Conservation (phyloP, 257 asterid species). For the Lycium ferocissimum region DNA sequence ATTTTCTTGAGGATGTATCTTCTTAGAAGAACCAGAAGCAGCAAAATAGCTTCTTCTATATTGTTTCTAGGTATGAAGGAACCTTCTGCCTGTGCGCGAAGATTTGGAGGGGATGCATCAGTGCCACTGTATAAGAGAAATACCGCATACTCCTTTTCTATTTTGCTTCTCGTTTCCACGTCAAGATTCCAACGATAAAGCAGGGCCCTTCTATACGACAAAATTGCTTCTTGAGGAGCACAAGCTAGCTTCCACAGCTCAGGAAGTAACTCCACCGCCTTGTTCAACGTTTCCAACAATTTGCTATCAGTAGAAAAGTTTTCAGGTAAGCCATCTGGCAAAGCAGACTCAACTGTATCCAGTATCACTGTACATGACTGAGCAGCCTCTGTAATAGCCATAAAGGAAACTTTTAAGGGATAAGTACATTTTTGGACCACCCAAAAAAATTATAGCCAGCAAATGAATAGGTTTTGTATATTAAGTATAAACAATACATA, state of each 20-base stretch:
- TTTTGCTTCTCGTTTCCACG: conserved; percentile 54
- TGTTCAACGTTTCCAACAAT: conserved; percentile 71
- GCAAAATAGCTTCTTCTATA: conserved; percentile 83
- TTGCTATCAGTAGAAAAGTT: conserved; percentile 63
- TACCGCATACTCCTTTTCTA: conserved; percentile 77
- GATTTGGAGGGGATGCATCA: conserved; percentile 83
- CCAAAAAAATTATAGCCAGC: too few species aligned
- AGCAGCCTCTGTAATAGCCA: conserved; percentile 74
- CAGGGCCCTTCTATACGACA: conserved; percentile 77
- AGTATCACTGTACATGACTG: conserved; percentile 76
- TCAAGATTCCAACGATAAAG: conserved; percentile 87
- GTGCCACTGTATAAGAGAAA: conserved; percentile 86
- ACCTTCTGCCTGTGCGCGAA: conserved; percentile 77
- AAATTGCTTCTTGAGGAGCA: conserved; percentile 67
- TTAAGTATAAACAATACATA: too few species aligned
- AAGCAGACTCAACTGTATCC: conserved; percentile 79
- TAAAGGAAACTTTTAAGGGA: not conserved
- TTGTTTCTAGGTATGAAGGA: conserved; percentile 79
- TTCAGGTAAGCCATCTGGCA: conserved; percentile 76
- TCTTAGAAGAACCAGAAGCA: conserved; percentile 65
- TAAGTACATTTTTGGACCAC: too few species aligned
- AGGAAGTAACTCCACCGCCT: conserved; percentile 86
- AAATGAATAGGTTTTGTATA: too few species aligned
- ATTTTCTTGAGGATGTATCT: conserved; percentile 47
- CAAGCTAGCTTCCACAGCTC: conserved; percentile 72